Conservation (phyloP, 257 asterid genomes). For the Solanum paucissectum region DNA sequence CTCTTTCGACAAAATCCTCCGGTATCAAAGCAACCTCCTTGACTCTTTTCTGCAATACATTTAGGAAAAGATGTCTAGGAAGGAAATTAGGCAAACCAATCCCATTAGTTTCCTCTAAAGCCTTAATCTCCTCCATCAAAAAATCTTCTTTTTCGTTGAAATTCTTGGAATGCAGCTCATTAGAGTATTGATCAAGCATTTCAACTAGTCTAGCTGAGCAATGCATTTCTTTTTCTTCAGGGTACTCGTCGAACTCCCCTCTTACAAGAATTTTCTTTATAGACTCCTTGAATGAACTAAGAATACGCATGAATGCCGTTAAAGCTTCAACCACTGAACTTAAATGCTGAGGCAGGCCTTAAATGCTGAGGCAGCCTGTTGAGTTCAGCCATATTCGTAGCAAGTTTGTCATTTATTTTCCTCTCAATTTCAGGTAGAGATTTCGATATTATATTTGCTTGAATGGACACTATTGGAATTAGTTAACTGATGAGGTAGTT, state of each 20-base stretch:
- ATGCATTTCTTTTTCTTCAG: slow-evolving; percentile 20
- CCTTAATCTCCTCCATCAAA: slow-evolving; percentile 20
- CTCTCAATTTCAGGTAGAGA: slow-evolving; percentile 22
- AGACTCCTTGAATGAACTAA: slow-evolving; percentile 16
- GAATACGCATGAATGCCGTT: slow-evolving; percentile 16
- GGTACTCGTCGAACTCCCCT: slow-evolving; percentile 30
- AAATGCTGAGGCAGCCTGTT: slow-evolving; percentile 13
- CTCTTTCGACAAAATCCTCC: not conserved
- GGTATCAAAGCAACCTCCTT: slow-evolving; percentile 1
- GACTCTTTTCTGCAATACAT: slow-evolving; percentile 12
- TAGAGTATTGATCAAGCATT: slow-evolving; percentile 14
- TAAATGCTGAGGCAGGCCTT: too few relatives aligned
- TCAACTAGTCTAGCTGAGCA: slow-evolving; percentile 22
- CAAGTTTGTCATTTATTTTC: slow-evolving; percentile 20
- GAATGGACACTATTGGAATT: slow-evolving; percentile 9
- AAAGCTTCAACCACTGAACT: slow-evolving; percentile 16
- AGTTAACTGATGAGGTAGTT: too few relatives aligned
- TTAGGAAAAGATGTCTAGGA: slow-evolving; percentile 11
- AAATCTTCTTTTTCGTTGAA: not conserved
- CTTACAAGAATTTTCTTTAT: slow-evolving; percentile 15
- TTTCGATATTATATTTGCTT: slow-evolving; percentile 15
- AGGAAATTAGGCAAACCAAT: slow-evolving; percentile 23
- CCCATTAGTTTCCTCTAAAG: slow-evolving; percentile 14
- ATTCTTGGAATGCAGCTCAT: not conserved
- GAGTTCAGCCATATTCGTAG: slow-evolving; percentile 6